Percentiles rank a stretch among this genome's conserved stretches.
These are phyloP conservation scores for Fusarium sacchari DNA, from an alignment of 2,329 filamentous ascomycete species.

Conservation along the genomic window DNA sequence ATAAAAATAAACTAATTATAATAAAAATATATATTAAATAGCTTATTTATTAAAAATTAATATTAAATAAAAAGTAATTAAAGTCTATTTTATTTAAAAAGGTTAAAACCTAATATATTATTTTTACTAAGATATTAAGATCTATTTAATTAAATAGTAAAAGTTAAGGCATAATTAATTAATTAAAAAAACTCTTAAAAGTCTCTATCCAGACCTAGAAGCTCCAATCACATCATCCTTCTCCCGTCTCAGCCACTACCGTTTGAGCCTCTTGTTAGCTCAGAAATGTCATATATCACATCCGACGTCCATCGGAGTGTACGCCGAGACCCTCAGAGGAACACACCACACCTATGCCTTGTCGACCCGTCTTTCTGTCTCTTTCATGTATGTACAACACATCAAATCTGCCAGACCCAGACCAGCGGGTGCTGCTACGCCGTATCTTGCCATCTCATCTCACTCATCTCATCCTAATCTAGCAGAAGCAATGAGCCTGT, in stretches of 20 bases:
- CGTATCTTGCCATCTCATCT: slow-evolving; percentile 1
- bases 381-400: neutral
- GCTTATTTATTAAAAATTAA: no score
- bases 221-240: neutral
- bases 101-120: no score
- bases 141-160: no score
- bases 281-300: slow-evolving; percentile 24
- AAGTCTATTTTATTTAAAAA: no score
- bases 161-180: no score
- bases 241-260: slow-evolving; percentile 1
- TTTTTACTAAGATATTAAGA: no score
- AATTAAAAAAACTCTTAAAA: no score
- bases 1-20: no score
- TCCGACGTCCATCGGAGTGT: slow-evolving; percentile 20
- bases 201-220: neutral
- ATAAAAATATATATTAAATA: no score
- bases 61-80: no score
- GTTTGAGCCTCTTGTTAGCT: slow-evolving; percentile 18
- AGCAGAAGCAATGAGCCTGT: slow-evolving; percentile 19
- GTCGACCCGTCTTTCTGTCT: neutral
- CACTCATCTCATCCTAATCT: neutral
- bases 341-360: neutral
- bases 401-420: slow-evolving; percentile 6
- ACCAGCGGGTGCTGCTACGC: slow-evolving; percentile 14
- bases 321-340: neutral